Conservation (phyloP, 1,139 yeast genomes). For the Geotrichum klebahnii region DNA sequence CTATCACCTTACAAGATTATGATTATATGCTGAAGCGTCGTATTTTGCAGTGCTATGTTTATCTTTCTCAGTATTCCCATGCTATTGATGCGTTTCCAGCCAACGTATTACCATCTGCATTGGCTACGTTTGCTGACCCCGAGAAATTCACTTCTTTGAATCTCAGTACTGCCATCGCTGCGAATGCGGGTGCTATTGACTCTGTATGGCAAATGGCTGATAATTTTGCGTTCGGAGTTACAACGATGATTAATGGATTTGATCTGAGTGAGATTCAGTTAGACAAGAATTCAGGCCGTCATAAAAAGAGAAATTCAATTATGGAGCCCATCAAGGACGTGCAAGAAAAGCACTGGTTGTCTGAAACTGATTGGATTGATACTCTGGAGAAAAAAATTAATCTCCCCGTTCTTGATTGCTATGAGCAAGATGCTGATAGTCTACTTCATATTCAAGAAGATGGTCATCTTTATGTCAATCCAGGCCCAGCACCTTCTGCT, state of each 20-base stretch:
- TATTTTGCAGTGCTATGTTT: slow-evolving; percentile 39
- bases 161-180: slow-evolving; percentile 37
- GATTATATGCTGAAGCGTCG: slow-evolving; percentile 36
- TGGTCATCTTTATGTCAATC: slow-evolving; percentile 12
- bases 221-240: slow-evolving; percentile 38
- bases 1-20: slow-evolving; percentile 32
- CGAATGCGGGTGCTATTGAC: slow-evolving; percentile 35
- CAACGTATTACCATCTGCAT: slow-evolving; percentile 36
- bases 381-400: slow-evolving; percentile 26
- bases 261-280: slow-evolving; percentile 25
- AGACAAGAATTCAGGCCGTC: slow-evolving; percentile 15
- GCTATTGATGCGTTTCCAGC: slow-evolving; percentile 35
- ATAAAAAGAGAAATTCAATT: slow-evolving; percentile 19
- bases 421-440: slow-evolving; percentile 33
- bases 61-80: slow-evolving; percentile 31
- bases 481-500: slow-evolving; percentile 41
- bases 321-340: slow-evolving; percentile 24
- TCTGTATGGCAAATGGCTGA: slow-evolving; percentile 38
- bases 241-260: slow-evolving; percentile 32
- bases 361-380: slow-evolving; percentile 29
- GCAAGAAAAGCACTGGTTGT: slow-evolving; percentile 32
- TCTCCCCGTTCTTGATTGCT: slow-evolving; percentile 29
- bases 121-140: slow-evolving; percentile 39
- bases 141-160: slow-evolving; percentile 31
- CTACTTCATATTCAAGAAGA: slow-evolving; percentile 20